Percentiles rank a stretch among this genome's conserved stretches.
phyloP scores from a whole-genome alignment of 1,284 basidiomycete genomes.

The Apiotrichum brassicae region DNA sequence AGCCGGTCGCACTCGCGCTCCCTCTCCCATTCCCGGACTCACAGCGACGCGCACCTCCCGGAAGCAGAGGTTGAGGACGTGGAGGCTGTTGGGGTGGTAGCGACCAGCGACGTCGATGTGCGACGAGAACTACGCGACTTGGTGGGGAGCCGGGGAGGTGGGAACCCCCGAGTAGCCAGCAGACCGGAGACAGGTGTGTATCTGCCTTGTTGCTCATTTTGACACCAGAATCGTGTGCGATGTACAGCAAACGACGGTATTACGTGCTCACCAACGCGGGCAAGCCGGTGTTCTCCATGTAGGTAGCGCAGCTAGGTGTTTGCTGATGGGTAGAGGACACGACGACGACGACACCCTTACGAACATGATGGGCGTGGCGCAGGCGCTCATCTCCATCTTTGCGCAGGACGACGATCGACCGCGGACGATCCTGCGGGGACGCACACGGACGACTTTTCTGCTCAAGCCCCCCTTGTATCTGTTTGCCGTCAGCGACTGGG shows the following conservation, averaged over 20 bases:
- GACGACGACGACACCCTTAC: conserved; percentile 57
- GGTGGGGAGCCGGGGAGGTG: background rate
- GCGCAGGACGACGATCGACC: conserved; percentile 71
- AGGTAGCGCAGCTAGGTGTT: conserved; percentile 14
- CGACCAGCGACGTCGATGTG: background rate
- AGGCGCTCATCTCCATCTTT: conserved; percentile 88
- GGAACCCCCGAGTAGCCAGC: background rate
- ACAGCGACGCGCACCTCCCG: background rate
- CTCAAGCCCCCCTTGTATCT: conserved; percentile 84
- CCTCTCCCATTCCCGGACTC: background rate
- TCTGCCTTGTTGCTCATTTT: background rate
- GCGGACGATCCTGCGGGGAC: conserved; percentile 51
- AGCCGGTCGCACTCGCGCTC: background rate
- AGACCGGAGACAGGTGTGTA: too few species aligned
- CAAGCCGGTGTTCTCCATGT: conserved; percentile 87
- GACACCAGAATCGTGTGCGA: background rate
- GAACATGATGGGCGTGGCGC: conserved; percentile 83
- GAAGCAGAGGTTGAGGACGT: background rate
- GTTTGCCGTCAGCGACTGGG: conserved; percentile 81
- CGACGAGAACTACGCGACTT: conserved; percentile 8
- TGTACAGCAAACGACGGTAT: conserved; percentile 56
- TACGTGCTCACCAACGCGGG: conserved; percentile 90
- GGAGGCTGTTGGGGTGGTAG: background rate
- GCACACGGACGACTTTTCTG: conserved; percentile 77
- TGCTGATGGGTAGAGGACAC: conserved; percentile 20